Conservation (phyloP, 148 eudicot species). For the Tetragonia tetragonoides region DNA sequence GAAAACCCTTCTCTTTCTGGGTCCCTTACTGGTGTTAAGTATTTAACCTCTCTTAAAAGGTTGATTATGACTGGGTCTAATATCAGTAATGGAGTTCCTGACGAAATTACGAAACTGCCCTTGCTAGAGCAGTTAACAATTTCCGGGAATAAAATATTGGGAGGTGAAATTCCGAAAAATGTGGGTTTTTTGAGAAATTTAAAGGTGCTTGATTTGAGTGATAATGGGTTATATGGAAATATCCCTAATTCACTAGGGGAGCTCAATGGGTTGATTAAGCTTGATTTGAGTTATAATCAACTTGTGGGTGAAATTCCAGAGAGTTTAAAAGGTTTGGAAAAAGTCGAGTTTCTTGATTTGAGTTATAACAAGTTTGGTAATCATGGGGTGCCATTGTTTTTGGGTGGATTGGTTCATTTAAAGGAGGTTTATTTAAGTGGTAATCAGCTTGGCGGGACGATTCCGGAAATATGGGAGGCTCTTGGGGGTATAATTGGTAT, state of each 20-base stretch:
- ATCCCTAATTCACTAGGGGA: slow-evolving; percentile 56
- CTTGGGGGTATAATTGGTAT: slow-evolving; percentile 62
- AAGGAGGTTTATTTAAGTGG: slow-evolving; percentile 75
- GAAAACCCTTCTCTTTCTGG: slow-evolving; percentile 66
- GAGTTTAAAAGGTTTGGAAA: slow-evolving; percentile 39
- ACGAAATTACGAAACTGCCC: slow-evolving; percentile 39
- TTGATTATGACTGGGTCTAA: slow-evolving; percentile 58
- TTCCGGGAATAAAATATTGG: slow-evolving; percentile 40
- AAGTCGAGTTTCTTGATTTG: slow-evolving; percentile 63
- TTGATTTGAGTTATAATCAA: slow-evolving; percentile 55
- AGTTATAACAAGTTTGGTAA: slow-evolving; percentile 53
- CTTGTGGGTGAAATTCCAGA: slow-evolving; percentile 58
- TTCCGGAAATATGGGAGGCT: slow-evolving; percentile 83
- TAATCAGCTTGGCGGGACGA: slow-evolving; percentile 69
- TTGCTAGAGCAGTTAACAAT: slow-evolving; percentile 56
- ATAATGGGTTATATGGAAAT: slow-evolving; percentile 45
- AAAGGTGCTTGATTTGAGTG: slow-evolving; percentile 63
- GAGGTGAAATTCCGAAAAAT: slow-evolving; percentile 32
- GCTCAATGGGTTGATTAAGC: slow-evolving; percentile 39
- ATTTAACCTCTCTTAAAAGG: slow-evolving; percentile 43
- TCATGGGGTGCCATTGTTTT: slow-evolving; percentile 60
- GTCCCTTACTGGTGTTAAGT: slow-evolving; percentile 31
- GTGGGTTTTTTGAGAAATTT: slow-evolving; percentile 39
- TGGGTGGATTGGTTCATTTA: slow-evolving; percentile 49
- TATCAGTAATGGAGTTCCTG: slow-evolving; percentile 55